These are phyloP conservation scores for Zygotorulaspora chibaensis DNA, from an alignment of 805 yeast genomes.

Conservation along the genomic window DNA sequence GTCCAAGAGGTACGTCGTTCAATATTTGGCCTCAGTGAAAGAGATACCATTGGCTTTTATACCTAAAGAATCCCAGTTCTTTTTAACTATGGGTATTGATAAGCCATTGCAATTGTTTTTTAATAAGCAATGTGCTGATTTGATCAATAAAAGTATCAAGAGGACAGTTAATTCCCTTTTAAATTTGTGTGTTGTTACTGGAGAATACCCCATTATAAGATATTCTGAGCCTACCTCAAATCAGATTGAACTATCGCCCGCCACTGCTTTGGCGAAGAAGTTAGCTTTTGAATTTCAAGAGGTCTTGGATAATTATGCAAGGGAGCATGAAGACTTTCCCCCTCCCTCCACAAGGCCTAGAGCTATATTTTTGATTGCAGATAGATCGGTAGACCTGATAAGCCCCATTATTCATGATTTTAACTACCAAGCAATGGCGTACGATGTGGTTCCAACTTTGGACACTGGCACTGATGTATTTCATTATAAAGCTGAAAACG, in stretches of 20 bases:
- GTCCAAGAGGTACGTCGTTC: slow-evolving; percentile 29
- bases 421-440: slow-evolving; percentile 86
- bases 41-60: slow-evolving; percentile 47
- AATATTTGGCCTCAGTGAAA: slow-evolving; percentile 32
- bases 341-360: slow-evolving; percentile 54
- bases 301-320: slow-evolving; percentile 69
- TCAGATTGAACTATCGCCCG: slow-evolving; percentile 45
- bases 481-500: slow-evolving; percentile 53
- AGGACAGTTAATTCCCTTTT: slow-evolving; percentile 62
- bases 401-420: slow-evolving; percentile 88
- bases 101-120: slow-evolving; percentile 69
- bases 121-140: slow-evolving; percentile 56
- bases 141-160: slow-evolving; percentile 55
- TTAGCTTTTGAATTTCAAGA: slow-evolving; percentile 70
- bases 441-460: slow-evolving; percentile 57
- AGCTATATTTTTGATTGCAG: slow-evolving; percentile 70
- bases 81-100: slow-evolving; percentile 54
- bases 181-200: slow-evolving; percentile 68
- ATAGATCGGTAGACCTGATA: slow-evolving; percentile 75
- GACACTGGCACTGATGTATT: slow-evolving; percentile 44
- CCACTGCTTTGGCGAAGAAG: slow-evolving; percentile 58
- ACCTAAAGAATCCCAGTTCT: slow-evolving; percentile 69
- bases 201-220: slow-evolving; percentile 85
- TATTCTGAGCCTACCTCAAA: slow-evolving; percentile 54
- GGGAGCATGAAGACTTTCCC: slow-evolving; percentile 63